Percentiles rank a stretch among this genome's conserved stretches.
phyloP scores from a whole-genome alignment of 306 rosid species.

The Purshia tridentata region DNA sequence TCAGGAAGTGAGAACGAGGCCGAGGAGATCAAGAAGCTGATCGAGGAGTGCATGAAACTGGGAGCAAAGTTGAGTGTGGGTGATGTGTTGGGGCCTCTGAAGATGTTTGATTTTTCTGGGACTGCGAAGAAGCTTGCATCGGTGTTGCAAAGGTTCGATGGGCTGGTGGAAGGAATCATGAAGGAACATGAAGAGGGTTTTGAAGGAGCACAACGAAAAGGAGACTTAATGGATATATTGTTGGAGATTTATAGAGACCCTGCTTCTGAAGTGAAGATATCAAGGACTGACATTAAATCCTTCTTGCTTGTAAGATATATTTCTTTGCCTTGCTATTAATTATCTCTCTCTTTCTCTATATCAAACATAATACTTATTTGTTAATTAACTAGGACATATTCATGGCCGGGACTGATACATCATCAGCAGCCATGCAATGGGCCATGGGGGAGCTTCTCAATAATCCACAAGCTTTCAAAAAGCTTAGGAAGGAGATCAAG shows the following conservation, averaged over 20 bases:
- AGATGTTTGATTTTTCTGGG: slow-evolving; percentile 58
- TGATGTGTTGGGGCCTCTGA: slow-evolving; percentile 56
- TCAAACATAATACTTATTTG: not conserved
- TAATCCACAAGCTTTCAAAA: slow-evolving; percentile 25
- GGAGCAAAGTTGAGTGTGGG: slow-evolving; percentile 63
- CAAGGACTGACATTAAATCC: slow-evolving; percentile 54
- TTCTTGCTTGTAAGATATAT: slow-evolving; percentile 58
- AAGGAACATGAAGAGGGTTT: slow-evolving; percentile 46
- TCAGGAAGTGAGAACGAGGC: slow-evolving; percentile 36
- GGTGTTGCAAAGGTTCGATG: slow-evolving; percentile 40
- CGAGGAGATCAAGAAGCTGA: slow-evolving; percentile 35
- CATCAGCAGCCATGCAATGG: slow-evolving; percentile 48
- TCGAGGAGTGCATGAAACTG: slow-evolving; percentile 31
- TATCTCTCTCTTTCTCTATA: not conserved
- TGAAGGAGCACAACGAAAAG: not conserved
- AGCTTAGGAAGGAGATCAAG: slow-evolving; percentile 50
- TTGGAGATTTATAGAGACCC: slow-evolving; percentile 44
- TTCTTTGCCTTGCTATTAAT: too few relatives aligned
- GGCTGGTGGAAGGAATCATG: slow-evolving; percentile 48
- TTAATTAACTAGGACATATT: slow-evolving; percentile 45
- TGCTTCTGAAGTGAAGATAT: slow-evolving; percentile 46
- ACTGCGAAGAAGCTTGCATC: slow-evolving; percentile 38
- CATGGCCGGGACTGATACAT: slow-evolving; percentile 48
- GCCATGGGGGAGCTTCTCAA: slow-evolving; percentile 46
- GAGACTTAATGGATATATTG: slow-evolving; percentile 60